Evolutionary conservation across 208 protist species (phyloP).

Genomic region (Trypanosoma cruzi): DNA sequence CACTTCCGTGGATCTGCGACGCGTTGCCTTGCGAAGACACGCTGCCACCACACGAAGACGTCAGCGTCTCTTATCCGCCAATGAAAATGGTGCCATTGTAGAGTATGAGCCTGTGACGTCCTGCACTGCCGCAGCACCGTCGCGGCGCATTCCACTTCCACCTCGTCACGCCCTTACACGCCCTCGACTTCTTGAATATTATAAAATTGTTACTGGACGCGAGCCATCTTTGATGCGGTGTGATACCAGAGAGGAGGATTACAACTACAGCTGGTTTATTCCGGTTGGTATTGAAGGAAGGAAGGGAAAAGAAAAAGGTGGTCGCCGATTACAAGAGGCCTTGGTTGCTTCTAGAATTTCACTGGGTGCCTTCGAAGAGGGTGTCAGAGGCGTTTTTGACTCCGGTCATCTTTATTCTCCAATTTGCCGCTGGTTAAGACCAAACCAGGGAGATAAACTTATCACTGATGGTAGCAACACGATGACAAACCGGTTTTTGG

Average conservation of each 20-base stretch:
- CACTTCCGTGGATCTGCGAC: background rate
- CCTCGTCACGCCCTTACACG: constrained; percentile 21
- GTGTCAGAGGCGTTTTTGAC: constrained; percentile 22
- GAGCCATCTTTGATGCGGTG: background rate
- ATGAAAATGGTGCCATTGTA: constrained; percentile 26
- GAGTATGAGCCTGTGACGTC: constrained; percentile 1
- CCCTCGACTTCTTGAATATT: constrained; percentile 12
- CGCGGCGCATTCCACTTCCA: constrained; percentile 11
- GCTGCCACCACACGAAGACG: constrained; percentile 6
- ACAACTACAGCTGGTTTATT: constrained; percentile 29
- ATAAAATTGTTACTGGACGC: background rate
- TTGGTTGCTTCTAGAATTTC: constrained; percentile 3
- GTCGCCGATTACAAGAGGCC: constrained; percentile 10
- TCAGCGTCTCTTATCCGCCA: constrained; percentile 13
- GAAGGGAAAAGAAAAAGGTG: background rate
- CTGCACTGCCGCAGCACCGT: background rate
- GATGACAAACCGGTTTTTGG: background rate
- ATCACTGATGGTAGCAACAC: background rate
- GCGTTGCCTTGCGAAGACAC: background rate
- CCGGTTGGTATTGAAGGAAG: constrained; percentile 3
- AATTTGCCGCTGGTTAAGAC: constrained; percentile 7
- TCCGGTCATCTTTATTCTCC: constrained; percentile 26
- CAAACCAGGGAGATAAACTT: background rate
- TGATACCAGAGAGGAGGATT: constrained; percentile 7
- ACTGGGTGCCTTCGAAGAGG: background rate